Base-by-base conservation (phyloP, 2,329 filamentous ascomycete genomes). In the Ceratocystis cacaofunesta region DNA sequence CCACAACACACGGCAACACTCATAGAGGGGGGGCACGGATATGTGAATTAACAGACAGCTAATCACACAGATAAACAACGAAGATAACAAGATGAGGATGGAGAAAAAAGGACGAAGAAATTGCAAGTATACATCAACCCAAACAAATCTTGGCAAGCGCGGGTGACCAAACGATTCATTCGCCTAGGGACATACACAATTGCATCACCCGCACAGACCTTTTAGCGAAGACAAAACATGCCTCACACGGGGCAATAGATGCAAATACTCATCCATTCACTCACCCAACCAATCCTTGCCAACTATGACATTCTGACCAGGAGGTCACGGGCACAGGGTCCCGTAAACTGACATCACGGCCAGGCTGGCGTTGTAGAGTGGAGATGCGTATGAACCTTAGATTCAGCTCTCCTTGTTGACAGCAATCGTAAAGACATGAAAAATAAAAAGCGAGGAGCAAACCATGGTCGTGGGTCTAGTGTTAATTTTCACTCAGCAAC, bases 221-320 rank as follows among this genome's bases (percentile, higher is more conserved):
- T 36, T 58, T 58, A 32, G 55, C 55, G 55, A 58, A 36, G 55
- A 58, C 55, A 58, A 58, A 58, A 58, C 55, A n/a, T 36, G 7
- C 17, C 28, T 58, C 28, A 58, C 25, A 58, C 28, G 7, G 55
- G 55, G 55, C 55, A 58, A 2, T 58, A 36, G 55, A 17, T 30
- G 28, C 55, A 58, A 36, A 2, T n/a, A 58, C 22, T 28, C 15
- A n/a, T n/a, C 7, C 22, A 57, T 19, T 3, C n/a, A 52, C 48
- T 17, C 8, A 15, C 17, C 44, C 44, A 52, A 10, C 28, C 17
- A 58, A 58, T 58, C 55, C 55, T 32, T 58, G 55, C 28, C 4
- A 58, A 30, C 55, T 30, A 25, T 58, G 55, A 2, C 48, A 52
- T 52, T 52, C 25, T 15, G 48, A n/a, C 19, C 10, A 25, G 25